Conservation (phyloP, 192 early-diverging fungal genomes). For the Coemansia guatemalensis region DNA sequence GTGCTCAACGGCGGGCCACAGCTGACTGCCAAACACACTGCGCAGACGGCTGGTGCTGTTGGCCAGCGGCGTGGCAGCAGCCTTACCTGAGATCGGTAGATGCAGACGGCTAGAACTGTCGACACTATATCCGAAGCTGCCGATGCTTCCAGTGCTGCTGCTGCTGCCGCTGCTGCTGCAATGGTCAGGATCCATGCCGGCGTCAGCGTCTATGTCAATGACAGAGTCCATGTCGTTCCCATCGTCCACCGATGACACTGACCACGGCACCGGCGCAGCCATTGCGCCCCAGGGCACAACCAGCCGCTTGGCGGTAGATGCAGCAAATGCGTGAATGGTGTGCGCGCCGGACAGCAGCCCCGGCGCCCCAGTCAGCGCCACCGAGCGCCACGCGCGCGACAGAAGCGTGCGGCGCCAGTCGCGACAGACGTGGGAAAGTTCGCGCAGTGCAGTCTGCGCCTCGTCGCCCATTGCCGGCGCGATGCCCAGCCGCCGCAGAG, state of each 20-base stretch:
- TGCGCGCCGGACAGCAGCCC: background rate
- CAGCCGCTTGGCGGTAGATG: constrained; percentile 12
- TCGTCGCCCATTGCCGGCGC: constrained; percentile 13
- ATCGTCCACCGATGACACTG: background rate
- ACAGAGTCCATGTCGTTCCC: background rate
- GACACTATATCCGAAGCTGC: constrained; percentile 8
- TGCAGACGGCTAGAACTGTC: constrained; percentile 24
- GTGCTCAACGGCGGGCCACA: constrained; percentile 33
- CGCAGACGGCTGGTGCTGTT: constrained; percentile 14
- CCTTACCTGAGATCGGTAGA: background rate
- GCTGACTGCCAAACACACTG: constrained; percentile 27
- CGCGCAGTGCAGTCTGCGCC: constrained; percentile 18
- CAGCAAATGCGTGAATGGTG: constrained; percentile 24
- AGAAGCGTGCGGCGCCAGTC: constrained; percentile 25
- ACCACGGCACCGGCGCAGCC: constrained; percentile 32
- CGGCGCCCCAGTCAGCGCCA: constrained; percentile 17
- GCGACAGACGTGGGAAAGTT: constrained; percentile 22
- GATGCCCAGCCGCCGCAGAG: constrained; percentile 16
- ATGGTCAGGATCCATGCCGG: background rate
- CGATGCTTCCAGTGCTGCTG: constrained; percentile 2
- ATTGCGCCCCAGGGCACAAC: constrained; percentile 40
- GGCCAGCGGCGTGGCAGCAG: no score
- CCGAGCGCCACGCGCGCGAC: constrained; percentile 25
- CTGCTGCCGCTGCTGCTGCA: constrained; percentile 1
- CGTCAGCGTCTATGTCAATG: background rate